These are phyloP conservation scores for Pythium folliculosum DNA, from an alignment of 352 stramenopile species.

Conservation along the genomic window DNA sequence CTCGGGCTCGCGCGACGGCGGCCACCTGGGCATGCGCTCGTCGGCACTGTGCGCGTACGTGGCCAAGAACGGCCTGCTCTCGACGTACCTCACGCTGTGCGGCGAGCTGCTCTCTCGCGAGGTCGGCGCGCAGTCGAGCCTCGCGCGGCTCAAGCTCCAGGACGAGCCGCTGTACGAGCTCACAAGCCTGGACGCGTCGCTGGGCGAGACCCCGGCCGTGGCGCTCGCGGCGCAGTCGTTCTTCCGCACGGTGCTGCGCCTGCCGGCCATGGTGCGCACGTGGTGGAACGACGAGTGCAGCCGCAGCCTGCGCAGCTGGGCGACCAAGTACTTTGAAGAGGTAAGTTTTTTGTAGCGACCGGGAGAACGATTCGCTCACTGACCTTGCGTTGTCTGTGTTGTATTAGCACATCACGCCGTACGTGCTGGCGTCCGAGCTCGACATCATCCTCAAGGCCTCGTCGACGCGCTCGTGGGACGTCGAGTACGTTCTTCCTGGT, in stretches of 20 bases:
- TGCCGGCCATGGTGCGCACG: conserved; percentile 86
- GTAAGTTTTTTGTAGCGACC: conserved; percentile 23
- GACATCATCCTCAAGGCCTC: conserved; percentile 70
- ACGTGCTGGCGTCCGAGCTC: conserved; percentile 75
- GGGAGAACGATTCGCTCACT: background rate
- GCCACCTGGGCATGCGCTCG: conserved; percentile 43
- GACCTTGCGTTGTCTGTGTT: conserved; percentile 5
- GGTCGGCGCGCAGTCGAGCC: conserved; percentile 29
- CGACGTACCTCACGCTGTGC: conserved; percentile 63
- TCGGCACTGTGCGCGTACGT: conserved; percentile 79
- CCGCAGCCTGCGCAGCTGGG: conserved; percentile 78
- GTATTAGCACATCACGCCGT: conserved; percentile 70
- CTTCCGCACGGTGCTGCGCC: conserved; percentile 77
- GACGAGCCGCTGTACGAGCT: conserved; percentile 55
- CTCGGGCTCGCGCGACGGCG: conserved; percentile 29
- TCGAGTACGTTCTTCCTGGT: conserved; percentile 42
- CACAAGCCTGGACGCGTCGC: conserved; percentile 32
- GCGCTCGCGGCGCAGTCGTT: conserved; percentile 66
- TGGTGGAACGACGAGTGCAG: conserved; percentile 92
- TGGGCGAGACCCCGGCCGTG: conserved; percentile 24
- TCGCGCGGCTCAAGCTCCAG: conserved; percentile 37
- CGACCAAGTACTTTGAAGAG: conserved; percentile 88
- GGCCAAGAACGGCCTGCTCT: conserved; percentile 53
- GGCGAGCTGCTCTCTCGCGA: conserved; percentile 70
- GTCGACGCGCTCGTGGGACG: conserved; percentile 59